Evolutionary conservation across 768 basidiomycete genomes (phyloP), one percentile per base, ranked within the genome.

Genomic region (Kwoniella botswanensis): DNA sequence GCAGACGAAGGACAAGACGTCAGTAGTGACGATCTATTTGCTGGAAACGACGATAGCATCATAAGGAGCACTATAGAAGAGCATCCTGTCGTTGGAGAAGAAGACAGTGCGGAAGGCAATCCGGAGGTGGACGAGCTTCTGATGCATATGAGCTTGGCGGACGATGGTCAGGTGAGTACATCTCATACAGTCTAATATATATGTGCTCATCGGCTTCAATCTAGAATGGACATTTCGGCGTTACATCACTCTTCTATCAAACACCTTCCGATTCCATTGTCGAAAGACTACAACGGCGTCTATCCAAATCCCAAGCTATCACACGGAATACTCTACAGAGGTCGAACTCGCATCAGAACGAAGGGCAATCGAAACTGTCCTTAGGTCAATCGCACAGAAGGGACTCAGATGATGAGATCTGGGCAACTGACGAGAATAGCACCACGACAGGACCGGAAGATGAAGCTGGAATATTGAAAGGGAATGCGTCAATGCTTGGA

Each of bases 161-260:
- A 74, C 21, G 70, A 74, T 22, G 68, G 72, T 15, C 61, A 71
- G 65, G 72, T 74, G 58, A 24, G 65, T 24, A 10, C 10, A 29
- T n/a, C 17, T 18, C 22, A 44, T 12, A 24, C 7, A 12, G 29
- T 17, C 29, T 18, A 6, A 26, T 29, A 41, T 58, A 26, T 46
- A 18, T 18, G 12, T 12, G 18, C 44, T 18, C 44, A 46, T 21
- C 24, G 29, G 13, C 17, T 22, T 22, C 24, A 9, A n/a, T 21
- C 4, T 26, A 74, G 73, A 74, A 71, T 56, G 70, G 65, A n/a
- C 73, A 74, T 65, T 71, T 64, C 56, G 73, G 73, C n/a, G 22
- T 66, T 17, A 74, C 73, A 4, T 74, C 73, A 5, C 59, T 71
- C 4, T 58, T 71, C 62, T 74, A 70, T 63, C 70, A 70, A 35